Base-by-base conservation (phyloP, 306 rosid genomes). In the Vicia villosa region DNA sequence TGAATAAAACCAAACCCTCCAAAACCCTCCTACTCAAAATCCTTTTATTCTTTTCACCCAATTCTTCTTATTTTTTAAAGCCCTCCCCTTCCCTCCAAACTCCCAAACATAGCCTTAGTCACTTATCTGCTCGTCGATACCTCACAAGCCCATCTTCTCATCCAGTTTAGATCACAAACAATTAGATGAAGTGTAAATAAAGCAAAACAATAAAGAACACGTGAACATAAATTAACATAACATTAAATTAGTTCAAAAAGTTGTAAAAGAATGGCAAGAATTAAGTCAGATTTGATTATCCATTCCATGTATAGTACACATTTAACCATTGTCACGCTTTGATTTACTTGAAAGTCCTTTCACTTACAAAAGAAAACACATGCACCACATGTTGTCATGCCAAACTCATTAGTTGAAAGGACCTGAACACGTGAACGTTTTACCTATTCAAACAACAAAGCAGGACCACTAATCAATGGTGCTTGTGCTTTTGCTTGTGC, bases 341-440 rank as follows among this genome's bases (percentile, higher is more conserved):
- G 46, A 10, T 41, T 41, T 41, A 11, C n/a, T 41, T 41, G 46
- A 59, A 63, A 21, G 34, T 20, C 19, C 14, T 17, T 14, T 14
- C 26, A 15, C 55, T 58, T 40, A 15, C 59, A 17, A 71, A 69
- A 68, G 86, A 5, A 34, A 54, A 84, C 83, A 80, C 84, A 81
- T 79, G 89, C 85, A 77, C 75, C 82, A 77, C 90, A 79, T 79
- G 91, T 69, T 77, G 68, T 22, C 60, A 50, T 17, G 73, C 62
- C 28, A 19, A 75, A 62, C 46, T 68, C 65, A 56, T 68, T 81
- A 67, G 77, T 60, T 56, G 76, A 72, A 54, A 66, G 52, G 63
- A 60, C 51, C 45, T 72, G 19, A 34, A 68, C 84, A 81, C 79
- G 81, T 81, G 84, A 76, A 77, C 58, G 50, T 77, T 81, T 76